These are phyloP conservation scores for Trichosporon inkin DNA, from an alignment of 1,284 basidiomycete genomes.

Conservation along the genomic window DNA sequence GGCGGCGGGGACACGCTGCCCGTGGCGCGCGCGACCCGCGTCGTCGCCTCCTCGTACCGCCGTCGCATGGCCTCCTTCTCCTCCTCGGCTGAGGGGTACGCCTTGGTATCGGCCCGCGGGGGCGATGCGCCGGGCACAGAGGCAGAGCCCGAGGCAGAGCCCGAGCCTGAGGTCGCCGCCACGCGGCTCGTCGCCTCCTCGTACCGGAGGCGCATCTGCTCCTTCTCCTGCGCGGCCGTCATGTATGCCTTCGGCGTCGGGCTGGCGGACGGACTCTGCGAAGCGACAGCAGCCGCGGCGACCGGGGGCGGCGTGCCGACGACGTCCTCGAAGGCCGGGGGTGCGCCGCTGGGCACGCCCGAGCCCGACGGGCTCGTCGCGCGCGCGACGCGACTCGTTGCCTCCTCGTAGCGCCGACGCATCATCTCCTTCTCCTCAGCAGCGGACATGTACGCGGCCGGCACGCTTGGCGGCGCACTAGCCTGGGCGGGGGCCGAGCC, in stretches of 20 bases:
- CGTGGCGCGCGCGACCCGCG: constrained; percentile 33
- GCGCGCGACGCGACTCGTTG: constrained; percentile 17
- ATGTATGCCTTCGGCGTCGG: constrained; percentile 10
- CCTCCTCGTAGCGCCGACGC: constrained; percentile 34
- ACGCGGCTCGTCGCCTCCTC: constrained; percentile 16
- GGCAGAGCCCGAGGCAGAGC: neutral
- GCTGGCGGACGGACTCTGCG: neutral
- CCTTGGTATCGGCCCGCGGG: neutral
- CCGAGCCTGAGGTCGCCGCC: neutral
- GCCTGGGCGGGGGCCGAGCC: neutral
- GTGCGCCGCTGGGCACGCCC: neutral
- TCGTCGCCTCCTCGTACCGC: constrained; percentile 52
- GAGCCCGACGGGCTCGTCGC: neutral
- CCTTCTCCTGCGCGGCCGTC: constrained; percentile 28
- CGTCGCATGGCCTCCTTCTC: constrained; percentile 30
- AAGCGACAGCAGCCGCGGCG: too few relatives aligned
- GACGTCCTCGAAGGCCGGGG: neutral
- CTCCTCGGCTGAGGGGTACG: constrained; percentile 22
- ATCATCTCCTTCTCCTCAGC: constrained; percentile 40
- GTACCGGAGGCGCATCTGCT: constrained; percentile 25
- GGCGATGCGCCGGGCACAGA: neutral
- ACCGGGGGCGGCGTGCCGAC: neutral
- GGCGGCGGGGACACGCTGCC: neutral
- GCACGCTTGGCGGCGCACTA: neutral
- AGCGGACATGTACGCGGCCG: constrained; percentile 18